Base-by-base conservation (phyloP, 305 asterid genomes). In the Rubia tinctorum region DNA sequence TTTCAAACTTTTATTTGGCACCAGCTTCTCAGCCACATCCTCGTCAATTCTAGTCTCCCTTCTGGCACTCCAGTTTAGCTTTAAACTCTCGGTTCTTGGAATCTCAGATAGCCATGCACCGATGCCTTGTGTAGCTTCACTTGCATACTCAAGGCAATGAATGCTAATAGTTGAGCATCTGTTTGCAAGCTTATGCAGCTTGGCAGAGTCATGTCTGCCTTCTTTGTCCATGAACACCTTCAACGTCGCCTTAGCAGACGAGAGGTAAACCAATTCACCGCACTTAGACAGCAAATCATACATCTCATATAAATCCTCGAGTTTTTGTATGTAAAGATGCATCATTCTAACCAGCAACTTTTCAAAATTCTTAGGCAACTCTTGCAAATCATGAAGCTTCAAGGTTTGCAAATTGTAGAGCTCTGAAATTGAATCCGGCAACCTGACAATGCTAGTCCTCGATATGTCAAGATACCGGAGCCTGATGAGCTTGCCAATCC, bases 371-470 rank as follows among this genome's bases (percentile, higher is more conserved):
- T 37, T n/a, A 1, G 78, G 77, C 2, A 45, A 3, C 1, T 8
- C 44, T 47, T 59, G 9, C 44, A 60, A 49, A 30, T 53, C 66
- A 61, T 43, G 9, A 17, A 73, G 30, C 37, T 68, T 68, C 53
- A 73, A 68, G 1, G 78, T 78, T 64, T 73, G 75, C 81, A 73
- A 73, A 55, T 49, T 61, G 56, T 61, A 73, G 20, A 78, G 78
- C 22, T 25, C 53, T 1, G 67, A 14, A 22, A 78, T 73, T 1
- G 62, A 47, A 62, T 73, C 22, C 5, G 78, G 81, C 14, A 78
- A 55, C 43, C 11, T 40, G 0, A 9, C 44, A n/a, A 78, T 73
- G 2, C 27, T 17, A 17, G 75, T 78, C 68, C 58, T 39, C 8
- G 77, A 69, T 71, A 73, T 64, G 51, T 73, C 77, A 22, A 78